phyloP scores from a whole-genome alignment of 1,284 basidiomycete species.

The Sphaerobolus stellatus region DNA sequence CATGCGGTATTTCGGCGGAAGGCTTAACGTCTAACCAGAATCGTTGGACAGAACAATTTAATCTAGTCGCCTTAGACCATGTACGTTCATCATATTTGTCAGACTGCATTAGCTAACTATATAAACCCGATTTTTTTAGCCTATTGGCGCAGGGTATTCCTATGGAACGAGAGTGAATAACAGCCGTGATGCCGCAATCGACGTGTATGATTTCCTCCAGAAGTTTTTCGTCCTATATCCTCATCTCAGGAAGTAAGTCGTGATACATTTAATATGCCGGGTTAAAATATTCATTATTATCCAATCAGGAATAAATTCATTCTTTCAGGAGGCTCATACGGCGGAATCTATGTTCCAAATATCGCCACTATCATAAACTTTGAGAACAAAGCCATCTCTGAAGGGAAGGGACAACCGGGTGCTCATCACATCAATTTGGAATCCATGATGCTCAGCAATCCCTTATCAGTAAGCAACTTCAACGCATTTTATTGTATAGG shows the following conservation, averaged over 20 bases:
- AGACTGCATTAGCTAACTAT: not conserved
- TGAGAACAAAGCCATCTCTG: constrained; percentile 25
- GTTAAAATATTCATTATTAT: not conserved
- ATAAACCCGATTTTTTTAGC: constrained; percentile 21
- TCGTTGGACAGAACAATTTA: constrained; percentile 32
- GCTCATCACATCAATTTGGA: constrained; percentile 31
- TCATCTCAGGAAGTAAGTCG: constrained; percentile 23
- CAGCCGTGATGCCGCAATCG: constrained; percentile 29
- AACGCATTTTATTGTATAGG: not conserved
- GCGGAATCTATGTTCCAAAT: constrained; percentile 34
- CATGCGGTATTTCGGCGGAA: constrained; percentile 25
- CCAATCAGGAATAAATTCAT: constrained; percentile 27
- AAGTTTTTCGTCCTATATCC: constrained; percentile 34
- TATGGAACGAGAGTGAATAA: constrained; percentile 32
- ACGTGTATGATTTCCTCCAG: constrained; percentile 37
- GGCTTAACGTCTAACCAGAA: constrained; percentile 26
- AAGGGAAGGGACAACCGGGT: no score
- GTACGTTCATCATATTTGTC: constrained; percentile 19
- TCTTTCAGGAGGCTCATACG: constrained; percentile 34
- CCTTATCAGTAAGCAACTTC: constrained; percentile 26
- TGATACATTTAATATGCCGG: not conserved
- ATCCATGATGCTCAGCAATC: constrained; percentile 34
- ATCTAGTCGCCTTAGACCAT: constrained; percentile 34
- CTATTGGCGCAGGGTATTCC: constrained; percentile 33
- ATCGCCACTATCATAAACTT: constrained; percentile 35